Base-by-base conservation (phyloP, 1,139 yeast species). In the Sporopachydermia cereana region DNA sequence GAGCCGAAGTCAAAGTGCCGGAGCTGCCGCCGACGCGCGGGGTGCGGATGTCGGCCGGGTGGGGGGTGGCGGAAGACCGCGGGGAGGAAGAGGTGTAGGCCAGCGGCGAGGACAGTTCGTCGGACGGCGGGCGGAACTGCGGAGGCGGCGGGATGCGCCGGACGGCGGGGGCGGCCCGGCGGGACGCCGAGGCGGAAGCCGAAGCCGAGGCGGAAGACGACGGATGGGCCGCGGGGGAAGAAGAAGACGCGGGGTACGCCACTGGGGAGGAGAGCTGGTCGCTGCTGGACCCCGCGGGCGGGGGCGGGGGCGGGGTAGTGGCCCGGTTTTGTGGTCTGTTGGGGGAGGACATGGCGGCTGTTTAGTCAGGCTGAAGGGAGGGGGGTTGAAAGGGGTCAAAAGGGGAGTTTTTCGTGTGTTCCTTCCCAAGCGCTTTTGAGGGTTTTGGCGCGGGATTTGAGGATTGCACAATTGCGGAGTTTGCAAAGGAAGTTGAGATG, bases 11-110 rank as follows among this genome's bases (percentile, higher is more conserved):
- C 22, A 34, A n/a, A 34, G 39, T 12, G 17, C 39, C 39, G 17
- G 39, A 12, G 9, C 20, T 5, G 17, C 9, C 17, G 39, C 9
- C n/a, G 48, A 43, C 49, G 51, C 24, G 50, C 41, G 49, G 18
- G 51, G 31, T n/a, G 18, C 36, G 24, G 18, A 12, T 16, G 30
- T 25, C 22, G 42, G 36, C 25, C 41, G 36, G 31, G 41, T 36
- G 36, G 12, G 30, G 30, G n/a, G 30, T 27, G n/a, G n/a, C n/a
- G n/a, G n/a, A n/a, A 27, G 30, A 27, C 5, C 22, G 18, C 22
- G 39, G 39, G 22, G 39, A 34, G 9, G 39, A 34, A 16, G 39
- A 34, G 9, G 39, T 34, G 22, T 34, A 34, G 9, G 39, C 39
- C 39, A 34, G 17, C 9, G 39, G 39, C 9, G 39, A 34, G 22